Base-by-base conservation (phyloP, 768 basidiomycete species). In the Panaeolus cyanescens region DNA sequence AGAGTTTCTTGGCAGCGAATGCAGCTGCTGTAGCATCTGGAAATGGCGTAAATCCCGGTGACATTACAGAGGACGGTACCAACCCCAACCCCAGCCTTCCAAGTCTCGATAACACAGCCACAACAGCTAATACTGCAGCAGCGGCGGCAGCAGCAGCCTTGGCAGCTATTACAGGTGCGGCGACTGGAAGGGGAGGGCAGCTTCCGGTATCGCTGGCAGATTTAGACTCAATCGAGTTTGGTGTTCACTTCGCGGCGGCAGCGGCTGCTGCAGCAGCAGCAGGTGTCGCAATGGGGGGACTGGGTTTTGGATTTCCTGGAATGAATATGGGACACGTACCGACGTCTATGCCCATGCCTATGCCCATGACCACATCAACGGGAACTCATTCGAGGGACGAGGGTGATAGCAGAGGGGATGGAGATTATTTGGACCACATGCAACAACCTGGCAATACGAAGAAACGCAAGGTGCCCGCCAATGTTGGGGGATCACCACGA, bases 381-480 rank as follows among this genome's bases (percentile, higher is more conserved):
- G 61, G 60, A 39, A 33, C 53, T 37, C 36, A 59, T 37, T 31
- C 34, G 58, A 55, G 42, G 42, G 74, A 72, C 13, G 82, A 82
- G 58, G 84, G 83, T 36, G 85, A 87, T 50, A 83, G 82, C 64
- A 77, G 80, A 31, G 82, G 75, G 9, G 86, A 85, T 64, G 85
- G 80, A 20, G 90, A 71, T 68, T 87, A 87, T 65, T 68, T 81
- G 15, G 89, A 92, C 71, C 88, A 90, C 66, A 74, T 88, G 31
- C 87, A 84, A 62, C 91, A 92, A 64, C 91, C 87, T 3, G 89
- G 88, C 7, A 94, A 94, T 68, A 90, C 91, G 54, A 94, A 94
- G 84, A 94, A 94, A 77, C 82, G 92, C 54, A 94, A 94, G 71
- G 92, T 94, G 2, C 92, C 93, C 0, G 83, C 85, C 34, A 88